phyloP scores from a whole-genome alignment of 768 basidiomycete genomes.

The Pleurotus pulmonarius region DNA sequence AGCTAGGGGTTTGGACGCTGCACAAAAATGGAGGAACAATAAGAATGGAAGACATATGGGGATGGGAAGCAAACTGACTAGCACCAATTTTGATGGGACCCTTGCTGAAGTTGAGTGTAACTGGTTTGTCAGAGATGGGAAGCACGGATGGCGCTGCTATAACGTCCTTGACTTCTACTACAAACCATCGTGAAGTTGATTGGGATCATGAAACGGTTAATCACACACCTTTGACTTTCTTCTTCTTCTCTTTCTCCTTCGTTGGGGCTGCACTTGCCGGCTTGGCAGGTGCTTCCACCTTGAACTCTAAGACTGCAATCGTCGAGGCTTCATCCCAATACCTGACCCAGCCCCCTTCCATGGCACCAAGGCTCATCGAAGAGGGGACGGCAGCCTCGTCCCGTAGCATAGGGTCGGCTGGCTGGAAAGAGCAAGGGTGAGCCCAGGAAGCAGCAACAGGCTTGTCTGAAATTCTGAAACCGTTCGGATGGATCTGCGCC shows the following conservation, averaged over 20 bases:
- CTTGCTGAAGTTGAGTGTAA: conserved; percentile 74
- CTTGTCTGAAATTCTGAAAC: conserved; percentile 86
- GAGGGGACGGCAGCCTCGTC: conserved; percentile 77
- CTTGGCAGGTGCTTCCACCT: conserved; percentile 59
- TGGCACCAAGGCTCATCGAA: conserved; percentile 65
- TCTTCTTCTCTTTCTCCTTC: conserved; percentile 58
- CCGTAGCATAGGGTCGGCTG: conserved; percentile 67
- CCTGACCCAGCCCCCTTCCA: conserved; percentile 69
- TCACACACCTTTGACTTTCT: conserved; percentile 48
- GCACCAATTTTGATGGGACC: conserved; percentile 29
- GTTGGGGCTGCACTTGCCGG: conserved; percentile 22
- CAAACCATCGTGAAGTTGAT: too few relatives aligned
- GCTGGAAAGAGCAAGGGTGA: conserved; percentile 86
- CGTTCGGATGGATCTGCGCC: conserved; percentile 82
- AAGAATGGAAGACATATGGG: too few relatives aligned
- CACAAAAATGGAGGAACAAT: background rate
- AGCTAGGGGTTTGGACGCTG: conserved; percentile 33
- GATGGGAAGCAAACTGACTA: conserved; percentile 16
- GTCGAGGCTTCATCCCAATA: conserved; percentile 94
- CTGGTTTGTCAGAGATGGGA: conserved; percentile 77
- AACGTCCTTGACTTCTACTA: conserved; percentile 14
- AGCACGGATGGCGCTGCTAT: conserved; percentile 58
- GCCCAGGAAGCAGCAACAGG: conserved; percentile 93
- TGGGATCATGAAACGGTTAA: background rate
- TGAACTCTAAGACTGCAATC: conserved; percentile 71